Base-by-base conservation (phyloP, 108 stramenopile genomes). In the Ochromonas danica region DNA sequence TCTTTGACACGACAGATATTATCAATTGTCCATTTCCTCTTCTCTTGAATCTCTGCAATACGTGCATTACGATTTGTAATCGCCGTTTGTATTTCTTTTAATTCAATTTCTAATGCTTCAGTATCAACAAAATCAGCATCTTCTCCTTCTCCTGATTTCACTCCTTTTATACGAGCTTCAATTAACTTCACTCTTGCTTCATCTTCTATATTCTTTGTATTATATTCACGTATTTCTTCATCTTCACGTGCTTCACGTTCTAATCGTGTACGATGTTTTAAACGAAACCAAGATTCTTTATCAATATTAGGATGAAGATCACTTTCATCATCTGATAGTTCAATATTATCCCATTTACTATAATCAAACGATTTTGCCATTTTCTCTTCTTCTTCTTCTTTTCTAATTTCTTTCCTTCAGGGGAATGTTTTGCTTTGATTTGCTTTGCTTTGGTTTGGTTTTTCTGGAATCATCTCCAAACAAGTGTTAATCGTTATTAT, bases 231-330 rank as follows among this genome's bases (percentile, higher is more conserved):
- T 28, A 75, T 75, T 60, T 75, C 72, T 36, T 33, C 10, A 75
- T 75, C 72, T 75, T 75, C 72, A 42, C 40, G 36, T 75, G 25
- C 85, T 63, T 86, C 97, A 62, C 97, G 88, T 80, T 98, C 96
- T 17, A 97, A 93, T 60, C 96, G 92, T 80, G 86, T 86, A 30
- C 94, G 89, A 80, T 97, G 95, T 85, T 96, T 87, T 41, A 86
- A 82, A 31, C 88, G 79, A 72, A 87, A 87, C 88, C 98, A 99
- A 33, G 88, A 90, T 84, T 97, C 96, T 79, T 89, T 86, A 79
- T 99, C 98, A 81, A 99, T 99, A 87, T 99, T 99, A 75, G 98
- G 98, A 80, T 99, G 98, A 62, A 92, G 91, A 87, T 99, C 98
- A 41, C 93, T 94, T 84, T 99, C 98, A 78, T 99, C 98, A 81